Percentiles rank a stretch among this genome's conserved stretches.
Evolutionary conservation across 2,329 filamentous ascomycete species (phyloP).

Genomic region (Lasiodiplodia gonubiensis): DNA sequence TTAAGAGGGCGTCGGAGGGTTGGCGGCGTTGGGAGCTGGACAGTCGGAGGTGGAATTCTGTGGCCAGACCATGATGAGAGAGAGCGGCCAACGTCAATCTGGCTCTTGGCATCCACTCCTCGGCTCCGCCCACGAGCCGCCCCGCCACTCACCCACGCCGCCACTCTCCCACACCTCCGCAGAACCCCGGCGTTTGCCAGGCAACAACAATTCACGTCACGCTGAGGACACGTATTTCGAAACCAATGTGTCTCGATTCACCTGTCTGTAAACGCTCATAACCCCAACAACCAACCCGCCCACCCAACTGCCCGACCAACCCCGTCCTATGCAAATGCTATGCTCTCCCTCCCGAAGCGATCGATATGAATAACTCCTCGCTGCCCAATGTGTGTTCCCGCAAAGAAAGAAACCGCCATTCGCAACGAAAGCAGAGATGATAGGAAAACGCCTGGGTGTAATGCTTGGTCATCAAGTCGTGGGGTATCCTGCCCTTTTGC

Average conservation of each 20-base stretch:
- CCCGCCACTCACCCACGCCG: neutral
- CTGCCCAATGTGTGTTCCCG: conserved; percentile 25
- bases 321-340: conserved; percentile 25
- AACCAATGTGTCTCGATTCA: conserved; percentile 18
- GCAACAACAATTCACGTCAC: neutral
- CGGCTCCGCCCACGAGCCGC: conserved; percentile 19
- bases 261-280: neutral
- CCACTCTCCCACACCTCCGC: neutral
- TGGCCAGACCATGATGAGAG: conserved; percentile 26
- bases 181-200: neutral
- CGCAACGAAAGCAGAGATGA: conserved; percentile 26
- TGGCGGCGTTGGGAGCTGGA: conserved; percentile 22
- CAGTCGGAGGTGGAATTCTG: conserved; percentile 16
- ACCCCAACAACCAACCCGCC: neutral
- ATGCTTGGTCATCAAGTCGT: conserved; percentile 25
- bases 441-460: conserved; percentile 15
- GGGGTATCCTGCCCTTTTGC: conserved; percentile 19
- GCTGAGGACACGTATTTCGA: neutral
- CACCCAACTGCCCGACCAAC: neutral
- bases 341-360: conserved; percentile 15
- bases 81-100: conserved; percentile 29
- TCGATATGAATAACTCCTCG: conserved; percentile 23
- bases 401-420: conserved; percentile 21
- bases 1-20: conserved; percentile 7
- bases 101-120: conserved; percentile 26